These are phyloP conservation scores for Boletus reticuloceps DNA, from an alignment of 768 basidiomycete genomes.

Conservation along the genomic window DNA sequence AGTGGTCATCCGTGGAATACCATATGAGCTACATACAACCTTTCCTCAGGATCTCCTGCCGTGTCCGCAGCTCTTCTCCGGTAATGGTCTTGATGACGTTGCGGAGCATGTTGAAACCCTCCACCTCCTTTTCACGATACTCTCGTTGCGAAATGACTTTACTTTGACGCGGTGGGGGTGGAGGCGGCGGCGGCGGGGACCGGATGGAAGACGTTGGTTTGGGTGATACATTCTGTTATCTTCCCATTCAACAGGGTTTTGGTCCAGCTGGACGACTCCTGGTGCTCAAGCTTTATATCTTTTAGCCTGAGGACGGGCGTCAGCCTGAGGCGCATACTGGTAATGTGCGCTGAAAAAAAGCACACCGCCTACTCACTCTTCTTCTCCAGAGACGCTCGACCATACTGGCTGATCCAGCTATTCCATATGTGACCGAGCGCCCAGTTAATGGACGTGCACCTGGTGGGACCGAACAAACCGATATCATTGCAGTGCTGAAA, in stretches of 20 bases:
- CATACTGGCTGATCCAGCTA: too few relatives aligned
- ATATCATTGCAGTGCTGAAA: too few relatives aligned
- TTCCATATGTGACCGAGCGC: too few relatives aligned
- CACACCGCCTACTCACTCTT: neutral
- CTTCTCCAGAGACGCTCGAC: too few relatives aligned
- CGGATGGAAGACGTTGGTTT: neutral
- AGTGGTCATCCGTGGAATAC: neutral
- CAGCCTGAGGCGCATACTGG: too few relatives aligned
- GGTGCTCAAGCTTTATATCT: neutral
- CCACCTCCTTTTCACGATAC: conserved; percentile 25
- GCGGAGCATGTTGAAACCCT: conserved; percentile 17
- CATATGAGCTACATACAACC: conserved; percentile 2
- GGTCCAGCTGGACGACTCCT: neutral
- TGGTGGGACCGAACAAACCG: too few relatives aligned
- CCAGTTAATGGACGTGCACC: too few relatives aligned
- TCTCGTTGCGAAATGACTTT: conserved; percentile 15
- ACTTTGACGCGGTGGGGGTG: conserved; percentile 2
- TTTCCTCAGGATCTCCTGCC: conserved; percentile 19
- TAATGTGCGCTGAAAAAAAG: neutral
- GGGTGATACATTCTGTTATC: neutral
- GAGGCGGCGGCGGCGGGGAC: neutral
- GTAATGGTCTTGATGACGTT: conserved; percentile 12
- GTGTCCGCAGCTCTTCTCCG: conserved; percentile 9
- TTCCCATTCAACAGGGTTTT: neutral
- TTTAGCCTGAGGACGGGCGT: neutral